Base-by-base conservation (phyloP, 495 filamentous ascomycete genomes). In the Xylaria nigripes region DNA sequence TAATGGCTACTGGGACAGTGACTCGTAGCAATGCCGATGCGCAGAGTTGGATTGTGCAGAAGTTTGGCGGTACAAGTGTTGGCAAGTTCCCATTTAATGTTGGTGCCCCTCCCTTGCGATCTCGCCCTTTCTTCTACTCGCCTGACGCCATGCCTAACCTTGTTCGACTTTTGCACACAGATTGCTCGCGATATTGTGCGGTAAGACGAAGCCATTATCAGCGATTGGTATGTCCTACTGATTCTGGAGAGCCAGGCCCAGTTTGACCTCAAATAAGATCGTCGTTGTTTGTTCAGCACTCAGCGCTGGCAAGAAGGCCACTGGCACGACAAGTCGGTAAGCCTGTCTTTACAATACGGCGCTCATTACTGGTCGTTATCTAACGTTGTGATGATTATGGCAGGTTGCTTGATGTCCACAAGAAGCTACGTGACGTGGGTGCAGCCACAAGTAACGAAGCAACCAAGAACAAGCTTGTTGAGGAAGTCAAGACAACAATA, bases 321-420 rank as follows among this genome's bases (percentile, higher is more conserved):
- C 92, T 53, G 91, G 91, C 48, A 96, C 93, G 43, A 97, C 93
- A 41, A 97, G 93, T 74, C 82, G 89, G 89, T 94, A 74, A 81
- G 86, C 76, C 71, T 66, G 50, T 18, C 23, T 42, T 6, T 19
- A 12, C 32, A 10, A 22, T 40, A 6, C 30, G 30, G 22, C 43
- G 23, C 13, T 43, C 24, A 40, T 36, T 21, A 15, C 44, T 4
- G 10, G 36, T 22, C 54, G 55, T 18, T 49, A 45, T 58, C 52
- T 67, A 46, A 62, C 45, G 21, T 34, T 8, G 23, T 15, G 12
- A 7, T n/a, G 21, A 30, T 29, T 12, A 15, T 50, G 46, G 23
- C 60, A 81, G 78, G 36, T 57, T 81, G 43, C 56, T 80, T 24
- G 77, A 78, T 53, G 70, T 76, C 15, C 77, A 70, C 65, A 86